These are phyloP conservation scores for Talaromyces ruber DNA, from an alignment of 495 filamentous ascomycete species.

Conservation along the genomic window DNA sequence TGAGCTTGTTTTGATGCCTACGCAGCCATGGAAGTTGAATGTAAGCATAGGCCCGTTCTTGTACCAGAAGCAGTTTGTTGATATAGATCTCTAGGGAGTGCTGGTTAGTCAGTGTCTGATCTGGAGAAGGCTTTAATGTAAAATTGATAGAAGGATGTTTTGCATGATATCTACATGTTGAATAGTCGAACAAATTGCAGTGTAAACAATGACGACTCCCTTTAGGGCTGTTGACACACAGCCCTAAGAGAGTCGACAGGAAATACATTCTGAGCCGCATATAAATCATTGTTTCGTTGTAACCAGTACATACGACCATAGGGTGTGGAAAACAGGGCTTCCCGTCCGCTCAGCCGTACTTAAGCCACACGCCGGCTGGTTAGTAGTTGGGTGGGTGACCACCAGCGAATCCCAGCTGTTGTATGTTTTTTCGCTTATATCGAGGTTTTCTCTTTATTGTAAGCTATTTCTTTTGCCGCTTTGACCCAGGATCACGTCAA, in stretches of 20 bases:
- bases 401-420: slow-evolving; percentile 6
- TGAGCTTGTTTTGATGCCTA: not conserved
- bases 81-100: not conserved
- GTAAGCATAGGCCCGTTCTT: not conserved
- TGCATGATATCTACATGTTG: not conserved
- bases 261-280: too few relatives aligned
- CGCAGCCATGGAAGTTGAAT: not conserved
- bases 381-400: slow-evolving; percentile 6
- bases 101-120: not conserved
- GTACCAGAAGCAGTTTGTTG: not conserved
- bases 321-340: not conserved
- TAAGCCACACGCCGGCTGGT: slow-evolving; percentile 6
- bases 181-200: too few relatives aligned
- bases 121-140: not conserved
- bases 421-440: not conserved
- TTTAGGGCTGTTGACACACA: too few relatives aligned
- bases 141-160: not conserved
- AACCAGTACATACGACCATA: not conserved
- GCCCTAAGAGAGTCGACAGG: too few relatives aligned
- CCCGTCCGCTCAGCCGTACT: not conserved
- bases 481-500: too few relatives aligned
- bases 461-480: too few relatives aligned
- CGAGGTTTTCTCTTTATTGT: not conserved
- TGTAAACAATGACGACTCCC: too few relatives aligned
- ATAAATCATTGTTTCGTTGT: not conserved